A percentile compares a stretch with the other conserved stretches of the same genome.
phyloP scores from a whole-genome alignment of 208 protist genomes.

The Trypanosoma conorhini region DNA sequence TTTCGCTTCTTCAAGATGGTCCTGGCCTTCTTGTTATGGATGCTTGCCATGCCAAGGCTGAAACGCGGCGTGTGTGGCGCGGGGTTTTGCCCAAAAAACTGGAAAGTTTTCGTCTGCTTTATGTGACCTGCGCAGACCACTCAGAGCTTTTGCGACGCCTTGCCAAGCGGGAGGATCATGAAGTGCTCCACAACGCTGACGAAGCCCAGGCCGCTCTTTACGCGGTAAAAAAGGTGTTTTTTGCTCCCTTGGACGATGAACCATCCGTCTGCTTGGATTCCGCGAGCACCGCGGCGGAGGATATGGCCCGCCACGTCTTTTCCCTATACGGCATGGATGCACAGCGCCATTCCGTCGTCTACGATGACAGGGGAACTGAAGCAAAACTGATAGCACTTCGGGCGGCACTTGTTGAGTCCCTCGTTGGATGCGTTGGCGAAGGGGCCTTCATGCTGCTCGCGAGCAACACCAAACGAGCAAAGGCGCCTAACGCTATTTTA shows the following conservation, averaged over 20 bases:
- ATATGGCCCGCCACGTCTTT: conserved; percentile 18
- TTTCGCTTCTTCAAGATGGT: conserved; percentile 43
- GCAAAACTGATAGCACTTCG: background rate
- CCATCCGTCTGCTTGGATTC: conserved; percentile 29
- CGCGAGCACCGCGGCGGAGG: conserved; percentile 11
- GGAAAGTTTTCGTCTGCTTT: conserved; percentile 35
- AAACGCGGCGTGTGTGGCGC: conserved; percentile 26
- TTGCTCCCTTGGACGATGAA: conserved; percentile 43
- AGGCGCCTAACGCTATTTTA: background rate
- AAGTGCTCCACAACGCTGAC: conserved; percentile 36
- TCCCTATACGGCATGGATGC: conserved; percentile 4
- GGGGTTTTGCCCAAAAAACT: conserved; percentile 15
- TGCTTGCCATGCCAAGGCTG: conserved; percentile 63
- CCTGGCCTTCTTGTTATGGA: conserved; percentile 67
- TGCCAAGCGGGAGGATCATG: conserved; percentile 38
- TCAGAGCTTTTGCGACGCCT: conserved; percentile 36
- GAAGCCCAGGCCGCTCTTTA: conserved; percentile 77
- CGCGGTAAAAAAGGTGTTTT: conserved; percentile 53
- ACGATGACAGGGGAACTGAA: conserved; percentile 13
- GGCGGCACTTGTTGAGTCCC: conserved; percentile 13
- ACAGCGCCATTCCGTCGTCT: background rate
- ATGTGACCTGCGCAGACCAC: conserved; percentile 57
- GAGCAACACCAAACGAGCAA: conserved; percentile 1
- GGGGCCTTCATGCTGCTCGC: conserved; percentile 1
- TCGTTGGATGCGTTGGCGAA: conserved; percentile 16